Evolutionary conservation across 805 yeast species (phyloP).

Genomic region (Sungouiella thailandica): DNA sequence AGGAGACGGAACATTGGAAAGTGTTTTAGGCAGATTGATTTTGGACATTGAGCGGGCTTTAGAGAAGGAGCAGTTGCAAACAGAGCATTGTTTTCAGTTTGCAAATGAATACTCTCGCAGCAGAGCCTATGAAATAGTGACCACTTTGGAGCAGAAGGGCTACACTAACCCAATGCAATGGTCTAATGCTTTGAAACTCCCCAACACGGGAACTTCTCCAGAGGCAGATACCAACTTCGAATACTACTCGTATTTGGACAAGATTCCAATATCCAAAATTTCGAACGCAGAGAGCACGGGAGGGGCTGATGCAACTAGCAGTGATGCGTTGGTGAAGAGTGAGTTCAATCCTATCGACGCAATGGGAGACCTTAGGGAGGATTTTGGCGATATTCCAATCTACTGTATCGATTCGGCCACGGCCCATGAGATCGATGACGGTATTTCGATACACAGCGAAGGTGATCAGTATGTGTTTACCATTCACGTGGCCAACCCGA

Average conservation of each 20-base stretch:
- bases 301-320: neutral
- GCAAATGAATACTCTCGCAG: slow-evolving; percentile 47
- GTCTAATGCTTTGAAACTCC: slow-evolving; percentile 43
- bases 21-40: slow-evolving; percentile 37
- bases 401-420: slow-evolving; percentile 78
- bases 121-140: slow-evolving; percentile 46
- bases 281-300: neutral
- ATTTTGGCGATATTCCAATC: slow-evolving; percentile 45
- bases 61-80: slow-evolving; percentile 1
- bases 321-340: neutral
- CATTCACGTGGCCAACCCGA: slow-evolving; percentile 85
- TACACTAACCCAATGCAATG: slow-evolving; percentile 48
- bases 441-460: slow-evolving; percentile 54
- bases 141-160: slow-evolving; percentile 16
- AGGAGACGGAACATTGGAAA: slow-evolving; percentile 42
- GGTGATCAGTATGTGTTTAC: slow-evolving; percentile 39
- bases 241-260: slow-evolving; percentile 32
- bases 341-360: slow-evolving; percentile 28
- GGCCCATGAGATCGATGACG: slow-evolving; percentile 94
- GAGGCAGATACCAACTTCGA: slow-evolving; percentile 41
- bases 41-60: slow-evolving; percentile 21
- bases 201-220: slow-evolving; percentile 37
- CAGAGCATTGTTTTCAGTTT: slow-evolving; percentile 3
- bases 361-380: slow-evolving; percentile 26
- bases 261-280: too few relatives aligned